Conservation (phyloP, 176 grass and related monocot genomes). For the Urochloa ruziziensis region DNA sequence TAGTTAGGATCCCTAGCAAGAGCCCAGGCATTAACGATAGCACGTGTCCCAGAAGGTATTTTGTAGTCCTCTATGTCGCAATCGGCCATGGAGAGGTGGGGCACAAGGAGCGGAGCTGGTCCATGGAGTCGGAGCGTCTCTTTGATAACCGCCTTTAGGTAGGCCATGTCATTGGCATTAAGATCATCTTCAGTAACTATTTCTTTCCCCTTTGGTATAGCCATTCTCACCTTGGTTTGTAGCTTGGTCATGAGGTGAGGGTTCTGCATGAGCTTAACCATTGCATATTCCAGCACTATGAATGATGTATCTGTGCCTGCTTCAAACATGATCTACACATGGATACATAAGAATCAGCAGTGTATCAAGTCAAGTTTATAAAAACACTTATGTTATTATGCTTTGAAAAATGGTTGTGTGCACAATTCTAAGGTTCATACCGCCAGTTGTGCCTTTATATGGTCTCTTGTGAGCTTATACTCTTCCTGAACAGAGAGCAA, state of each 20-base stretch:
- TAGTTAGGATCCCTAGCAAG: constrained; percentile 16
- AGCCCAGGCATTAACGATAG: background rate
- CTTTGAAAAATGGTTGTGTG: no score
- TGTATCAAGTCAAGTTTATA: no score
- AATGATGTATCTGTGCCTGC: constrained; percentile 42
- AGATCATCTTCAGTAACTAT: constrained; percentile 20
- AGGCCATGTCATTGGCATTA: background rate
- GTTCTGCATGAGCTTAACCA: constrained; percentile 38
- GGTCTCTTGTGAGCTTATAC: background rate
- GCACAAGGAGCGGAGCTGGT: background rate
- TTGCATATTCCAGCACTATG: constrained; percentile 32
- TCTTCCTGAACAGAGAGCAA: background rate
- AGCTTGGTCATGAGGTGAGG: constrained; percentile 27
- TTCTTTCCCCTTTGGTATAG: background rate
- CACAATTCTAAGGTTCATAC: background rate
- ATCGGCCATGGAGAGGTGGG: background rate
- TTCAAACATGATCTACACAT: constrained; percentile 42
- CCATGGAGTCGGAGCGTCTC: background rate
- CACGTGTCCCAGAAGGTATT: background rate
- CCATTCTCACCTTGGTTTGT: constrained; percentile 29
- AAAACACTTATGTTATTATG: no score
- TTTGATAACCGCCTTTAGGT: background rate
- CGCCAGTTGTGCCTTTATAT: background rate
- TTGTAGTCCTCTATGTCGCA: background rate
- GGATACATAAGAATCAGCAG: no score